Evolutionary conservation across 225 moss, liverwort and hornwort species (phyloP), one percentile per base, ranked within the genome.

Genomic region (Asterella californica): DNA sequence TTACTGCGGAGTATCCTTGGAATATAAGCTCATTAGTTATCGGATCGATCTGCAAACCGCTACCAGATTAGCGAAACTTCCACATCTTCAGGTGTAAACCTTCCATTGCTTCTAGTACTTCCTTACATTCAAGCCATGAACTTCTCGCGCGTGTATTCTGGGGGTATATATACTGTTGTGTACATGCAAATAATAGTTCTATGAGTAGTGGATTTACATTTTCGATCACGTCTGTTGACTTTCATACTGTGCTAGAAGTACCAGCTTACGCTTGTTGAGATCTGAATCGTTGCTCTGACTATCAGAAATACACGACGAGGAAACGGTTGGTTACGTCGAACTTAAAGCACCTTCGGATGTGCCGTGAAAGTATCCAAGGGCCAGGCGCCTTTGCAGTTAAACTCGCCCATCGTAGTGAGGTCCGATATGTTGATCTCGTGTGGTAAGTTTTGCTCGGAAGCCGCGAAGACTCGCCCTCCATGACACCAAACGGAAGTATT

Each of bases 291-390:
- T 42, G 42, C 42, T 42, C 42, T 42, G 42, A 42, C 42, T 7
- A 7, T 42, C 42, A 42, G 42, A 42, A 33, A 37, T 27, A 67
- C 18, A 32, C 15, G 37, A 10, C 33, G 33, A 15, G 33, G 33
- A 21, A 32, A 67, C 30, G 15, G 18, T 34, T 67, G 21, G 30
- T 12, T 19, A 30, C 1, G 14, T 18, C 15, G 29, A 38, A 42
- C 37, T 38, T 37, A n/a, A 59, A 42, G 33, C n/a, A 83, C 83
- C 75, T 79, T 75, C 32, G 83, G 74, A 53, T 83, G 83, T 49
- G 83, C 62, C 30, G 74, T 79, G 52, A 75, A 74, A 37, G 54
- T 52, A 19, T 63, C 46, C 17, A 17, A 10, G 38, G 74, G 27
- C 83, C 83, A 83, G 8, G 71, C 36, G 15, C 79, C 79, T 50